These are phyloP conservation scores for Cyanidioschyzon merolae DNA, from an alignment of 23 red algal genomes.

Conservation along the genomic window DNA sequence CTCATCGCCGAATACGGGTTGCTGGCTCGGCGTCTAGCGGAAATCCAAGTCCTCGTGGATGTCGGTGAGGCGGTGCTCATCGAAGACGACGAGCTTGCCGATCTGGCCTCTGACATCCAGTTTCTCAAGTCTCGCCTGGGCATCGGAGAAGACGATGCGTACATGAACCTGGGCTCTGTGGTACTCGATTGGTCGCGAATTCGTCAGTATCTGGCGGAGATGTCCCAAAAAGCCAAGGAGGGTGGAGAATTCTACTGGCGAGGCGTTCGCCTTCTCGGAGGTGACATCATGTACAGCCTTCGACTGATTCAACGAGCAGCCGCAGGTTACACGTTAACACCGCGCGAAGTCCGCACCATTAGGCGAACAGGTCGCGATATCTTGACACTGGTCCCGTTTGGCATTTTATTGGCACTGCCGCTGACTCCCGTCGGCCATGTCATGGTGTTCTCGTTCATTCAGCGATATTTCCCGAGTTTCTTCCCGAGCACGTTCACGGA, in stretches of 20 bases:
- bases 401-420: conserved; percentile 73
- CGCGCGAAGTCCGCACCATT: conserved; percentile 88
- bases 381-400: conserved; percentile 84
- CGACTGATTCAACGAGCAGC: conserved; percentile 57
- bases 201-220: conserved; percentile 42
- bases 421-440: conserved; percentile 93
- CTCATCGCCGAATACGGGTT: conserved; percentile 73
- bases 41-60: conserved; percentile 51
- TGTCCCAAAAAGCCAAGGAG: conserved; percentile 40
- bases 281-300: conserved; percentile 61
- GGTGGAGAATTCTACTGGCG: conserved; percentile 88
- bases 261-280: conserved; percentile 62
- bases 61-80: conserved; percentile 60
- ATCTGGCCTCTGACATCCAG: conserved; percentile 66
- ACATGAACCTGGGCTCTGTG: conserved; percentile 19
- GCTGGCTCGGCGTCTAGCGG: conserved; percentile 44
- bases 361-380: conserved; percentile 77
- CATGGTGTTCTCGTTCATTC: conserved; percentile 89
- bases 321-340: conserved; percentile 64
- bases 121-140: conserved; percentile 71
- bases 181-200: conserved; percentile 46
- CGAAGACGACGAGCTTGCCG: conserved; percentile 65
- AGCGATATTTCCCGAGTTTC: conserved; percentile 94
- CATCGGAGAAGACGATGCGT: conserved; percentile 47
- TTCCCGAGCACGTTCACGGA: conserved; percentile 97